A percentile compares a stretch with the other conserved stretches of the same genome.
Evolutionary conservation across 768 basidiomycete species (phyloP).

Genomic region (Trametes elegans): DNA sequence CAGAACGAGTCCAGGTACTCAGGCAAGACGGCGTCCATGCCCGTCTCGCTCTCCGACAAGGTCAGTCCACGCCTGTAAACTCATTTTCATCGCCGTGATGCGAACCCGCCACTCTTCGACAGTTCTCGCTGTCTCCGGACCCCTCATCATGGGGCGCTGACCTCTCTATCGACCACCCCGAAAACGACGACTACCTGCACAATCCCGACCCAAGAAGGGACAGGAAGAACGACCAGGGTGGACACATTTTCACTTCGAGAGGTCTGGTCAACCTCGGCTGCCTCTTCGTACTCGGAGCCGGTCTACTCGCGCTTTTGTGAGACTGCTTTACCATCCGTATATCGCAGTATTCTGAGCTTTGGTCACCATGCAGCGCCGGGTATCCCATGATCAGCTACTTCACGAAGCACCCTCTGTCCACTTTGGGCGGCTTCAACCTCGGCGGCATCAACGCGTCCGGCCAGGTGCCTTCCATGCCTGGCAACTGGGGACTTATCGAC

Average conservation of each 20-base stretch:
- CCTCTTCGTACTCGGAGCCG: constrained; percentile 49
- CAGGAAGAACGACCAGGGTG: constrained; percentile 35
- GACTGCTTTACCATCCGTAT: constrained; percentile 21
- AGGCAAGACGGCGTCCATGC: constrained; percentile 14
- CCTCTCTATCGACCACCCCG: constrained; percentile 45
- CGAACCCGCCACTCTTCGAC: background rate
- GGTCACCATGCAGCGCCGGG: constrained; percentile 38
- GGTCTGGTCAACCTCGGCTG: constrained; percentile 75
- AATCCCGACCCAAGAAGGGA: constrained; percentile 50
- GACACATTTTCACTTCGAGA: constrained; percentile 52
- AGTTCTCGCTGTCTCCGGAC: constrained; percentile 77
- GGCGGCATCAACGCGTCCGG: constrained; percentile 47
- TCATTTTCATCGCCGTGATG: background rate
- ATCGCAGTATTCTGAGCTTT: background rate
- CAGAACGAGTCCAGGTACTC: constrained; percentile 23
- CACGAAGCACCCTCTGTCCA: constrained; percentile 28
- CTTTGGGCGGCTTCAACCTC: constrained; percentile 42
- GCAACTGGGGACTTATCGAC: constrained; percentile 52
- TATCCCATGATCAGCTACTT: constrained; percentile 44
- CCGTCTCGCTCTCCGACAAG: constrained; percentile 25
- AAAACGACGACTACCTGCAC: constrained; percentile 73
- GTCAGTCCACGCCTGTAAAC: background rate
- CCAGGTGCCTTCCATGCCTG: constrained; percentile 41
- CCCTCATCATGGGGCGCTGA: constrained; percentile 72
- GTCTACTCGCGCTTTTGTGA: constrained; percentile 59